Evolutionary conservation across 441 rosid species (phyloP).

Genomic region (Eruca vesicaria): DNA sequence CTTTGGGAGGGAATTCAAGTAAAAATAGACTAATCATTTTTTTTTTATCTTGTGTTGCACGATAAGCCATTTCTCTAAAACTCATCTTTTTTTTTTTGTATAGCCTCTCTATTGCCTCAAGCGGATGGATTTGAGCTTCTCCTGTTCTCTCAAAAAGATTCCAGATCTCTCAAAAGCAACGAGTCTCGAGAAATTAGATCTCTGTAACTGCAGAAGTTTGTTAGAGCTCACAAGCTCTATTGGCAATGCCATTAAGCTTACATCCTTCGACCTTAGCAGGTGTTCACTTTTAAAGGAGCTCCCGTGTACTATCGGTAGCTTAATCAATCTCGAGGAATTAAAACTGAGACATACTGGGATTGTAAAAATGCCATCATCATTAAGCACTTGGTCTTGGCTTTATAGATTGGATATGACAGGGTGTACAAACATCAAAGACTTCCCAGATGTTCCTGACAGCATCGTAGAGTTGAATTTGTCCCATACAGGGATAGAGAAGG

Average conservation of each 20-base stretch:
- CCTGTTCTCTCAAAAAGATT: background rate
- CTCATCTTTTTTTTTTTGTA: background rate
- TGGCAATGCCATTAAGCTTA: background rate
- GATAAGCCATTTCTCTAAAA: background rate
- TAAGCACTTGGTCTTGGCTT: background rate
- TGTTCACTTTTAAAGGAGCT: conserved; percentile 21
- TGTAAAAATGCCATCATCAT: conserved; percentile 18
- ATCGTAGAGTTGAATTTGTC: background rate
- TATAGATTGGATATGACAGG: background rate
- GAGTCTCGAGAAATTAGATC: background rate
- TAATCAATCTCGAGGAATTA: conserved; percentile 3
- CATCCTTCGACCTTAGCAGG: background rate
- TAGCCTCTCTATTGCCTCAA: conserved; percentile 21
- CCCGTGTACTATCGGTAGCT: background rate
- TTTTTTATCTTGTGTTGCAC: no score
- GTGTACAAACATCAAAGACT: background rate
- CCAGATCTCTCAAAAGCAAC: conserved; percentile 16
- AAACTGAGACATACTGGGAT: conserved; percentile 1
- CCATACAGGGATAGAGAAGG: background rate
- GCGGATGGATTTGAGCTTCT: background rate
- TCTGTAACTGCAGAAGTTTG: background rate
- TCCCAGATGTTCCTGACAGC: conserved; percentile 10
- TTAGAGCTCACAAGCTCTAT: background rate
- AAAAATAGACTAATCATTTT: background rate
- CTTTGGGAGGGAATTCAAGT: conserved; percentile 39